Percentiles rank a stretch among this genome's conserved stretches.
Evolutionary conservation across 1,139 yeast genomes (phyloP).

Genomic region (Yamadazyma trypodendri): DNA sequence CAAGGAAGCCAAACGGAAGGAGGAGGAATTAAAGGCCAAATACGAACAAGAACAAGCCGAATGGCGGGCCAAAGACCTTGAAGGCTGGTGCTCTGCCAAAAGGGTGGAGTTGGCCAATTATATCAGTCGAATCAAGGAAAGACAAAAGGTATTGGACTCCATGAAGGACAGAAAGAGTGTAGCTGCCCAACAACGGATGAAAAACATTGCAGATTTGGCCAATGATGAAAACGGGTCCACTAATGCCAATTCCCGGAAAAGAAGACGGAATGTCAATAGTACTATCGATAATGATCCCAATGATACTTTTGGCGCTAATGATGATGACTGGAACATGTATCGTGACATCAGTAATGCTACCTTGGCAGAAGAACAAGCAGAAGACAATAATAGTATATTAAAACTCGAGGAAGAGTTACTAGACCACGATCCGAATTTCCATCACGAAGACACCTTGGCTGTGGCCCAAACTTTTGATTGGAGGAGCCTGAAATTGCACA

Average conservation of each 20-base stretch:
- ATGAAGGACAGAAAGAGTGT: slow-evolving; percentile 84
- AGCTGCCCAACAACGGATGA: slow-evolving; percentile 93
- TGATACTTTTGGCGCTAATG: slow-evolving; percentile 94
- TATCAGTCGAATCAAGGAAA: slow-evolving; percentile 61
- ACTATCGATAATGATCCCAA: slow-evolving; percentile 88
- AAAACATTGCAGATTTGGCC: slow-evolving; percentile 83
- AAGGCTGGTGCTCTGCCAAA: slow-evolving; percentile 77
- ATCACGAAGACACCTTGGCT: slow-evolving; percentile 74
- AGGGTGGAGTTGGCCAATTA: slow-evolving; percentile 59
- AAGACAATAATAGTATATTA: slow-evolving; percentile 59
- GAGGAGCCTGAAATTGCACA: slow-evolving; percentile 75
- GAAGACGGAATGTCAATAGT: slow-evolving; percentile 55
- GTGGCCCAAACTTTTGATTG: slow-evolving; percentile 81
- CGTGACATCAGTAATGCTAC: slow-evolving; percentile 76
- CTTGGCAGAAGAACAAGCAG: slow-evolving; percentile 72
- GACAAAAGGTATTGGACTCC: slow-evolving; percentile 70
- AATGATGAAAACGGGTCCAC: slow-evolving; percentile 58
- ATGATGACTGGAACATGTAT: slow-evolving; percentile 93
- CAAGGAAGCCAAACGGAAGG: slow-evolving; percentile 65
- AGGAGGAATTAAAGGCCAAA: slow-evolving; percentile 54
- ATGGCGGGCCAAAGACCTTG: slow-evolving; percentile 75
- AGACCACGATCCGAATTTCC: slow-evolving; percentile 80
- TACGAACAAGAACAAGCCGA: slow-evolving; percentile 61
- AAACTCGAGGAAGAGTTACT: slow-evolving; percentile 72
- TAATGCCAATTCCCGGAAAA: slow-evolving; percentile 37